Evolutionary conservation across 805 yeast species (phyloP).

Genomic region (Wickerhamomyces tratensis): DNA sequence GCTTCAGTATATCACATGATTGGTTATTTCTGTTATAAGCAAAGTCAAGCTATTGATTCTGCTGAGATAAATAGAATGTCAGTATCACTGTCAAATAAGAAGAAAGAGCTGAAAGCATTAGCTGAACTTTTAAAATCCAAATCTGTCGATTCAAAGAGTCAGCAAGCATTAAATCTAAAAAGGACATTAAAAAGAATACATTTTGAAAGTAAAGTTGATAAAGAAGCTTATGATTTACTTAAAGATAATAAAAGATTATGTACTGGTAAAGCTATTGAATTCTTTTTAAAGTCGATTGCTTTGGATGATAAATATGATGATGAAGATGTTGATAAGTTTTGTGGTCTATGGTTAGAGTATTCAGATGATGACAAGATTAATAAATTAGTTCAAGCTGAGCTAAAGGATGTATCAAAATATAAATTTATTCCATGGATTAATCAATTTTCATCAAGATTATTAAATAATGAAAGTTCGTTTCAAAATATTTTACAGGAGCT

Average conservation of each 20-base stretch:
- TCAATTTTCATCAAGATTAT: conserved; percentile 67
- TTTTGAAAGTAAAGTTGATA: conserved; percentile 39
- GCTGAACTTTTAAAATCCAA: conserved; percentile 3
- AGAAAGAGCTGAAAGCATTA: conserved; percentile 39
- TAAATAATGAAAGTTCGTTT: conserved; percentile 38
- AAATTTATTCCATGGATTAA: conserved; percentile 74
- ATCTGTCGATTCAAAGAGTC: too few relatives aligned
- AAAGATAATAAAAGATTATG: conserved; percentile 30
- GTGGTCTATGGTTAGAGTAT: conserved; percentile 75
- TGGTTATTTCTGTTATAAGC: conserved; percentile 69
- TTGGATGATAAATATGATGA: conserved; percentile 34
- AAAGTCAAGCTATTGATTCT: conserved; percentile 34
- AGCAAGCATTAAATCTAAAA: conserved; percentile 9
- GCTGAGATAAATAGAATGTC: conserved; percentile 32
- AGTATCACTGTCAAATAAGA: conserved; percentile 30
- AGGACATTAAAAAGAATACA: conserved; percentile 40
- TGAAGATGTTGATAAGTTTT: conserved; percentile 62
- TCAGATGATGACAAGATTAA: conserved; percentile 36
- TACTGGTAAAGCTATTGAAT: conserved; percentile 43
- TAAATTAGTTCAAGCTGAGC: conserved; percentile 24
- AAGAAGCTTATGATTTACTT: conserved; percentile 31
- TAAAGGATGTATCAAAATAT: conserved; percentile 39
- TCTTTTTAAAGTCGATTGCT: conserved; percentile 47
- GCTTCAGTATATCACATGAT: conserved; percentile 46
- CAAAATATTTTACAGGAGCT: conserved; percentile 43